These are phyloP conservation scores for Amphichorda felina DNA, from an alignment of 2,329 filamentous ascomycete genomes.

Conservation along the genomic window DNA sequence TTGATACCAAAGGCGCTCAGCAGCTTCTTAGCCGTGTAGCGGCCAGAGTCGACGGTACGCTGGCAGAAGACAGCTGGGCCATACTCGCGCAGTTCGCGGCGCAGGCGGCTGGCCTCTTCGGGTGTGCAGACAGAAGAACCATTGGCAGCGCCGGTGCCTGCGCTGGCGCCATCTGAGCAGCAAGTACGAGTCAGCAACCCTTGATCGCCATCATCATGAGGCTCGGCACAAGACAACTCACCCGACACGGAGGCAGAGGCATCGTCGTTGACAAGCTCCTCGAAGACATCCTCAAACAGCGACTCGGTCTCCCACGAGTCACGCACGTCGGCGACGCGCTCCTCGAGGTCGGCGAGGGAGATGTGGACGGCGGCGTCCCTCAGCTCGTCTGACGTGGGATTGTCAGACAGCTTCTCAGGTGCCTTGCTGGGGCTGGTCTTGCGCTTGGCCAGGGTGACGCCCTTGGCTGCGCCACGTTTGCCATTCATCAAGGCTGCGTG, in stretches of 20 bases:
- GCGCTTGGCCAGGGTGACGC: slow-evolving; percentile 17
- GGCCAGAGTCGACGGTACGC: slow-evolving; percentile 55
- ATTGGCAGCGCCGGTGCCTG: not conserved
- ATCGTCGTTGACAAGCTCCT: slow-evolving; percentile 42
- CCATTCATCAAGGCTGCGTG: not conserved
- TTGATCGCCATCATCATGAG: too few relatives aligned
- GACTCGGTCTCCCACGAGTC: slow-evolving; percentile 54
- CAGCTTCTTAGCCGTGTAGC: slow-evolving; percentile 68
- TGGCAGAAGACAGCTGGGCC: slow-evolving; percentile 71
- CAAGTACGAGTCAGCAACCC: too few relatives aligned
- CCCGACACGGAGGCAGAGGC: slow-evolving; percentile 27
- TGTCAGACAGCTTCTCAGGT: slow-evolving; percentile 19
- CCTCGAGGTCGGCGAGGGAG: slow-evolving; percentile 33
- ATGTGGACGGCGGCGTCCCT: slow-evolving; percentile 21
- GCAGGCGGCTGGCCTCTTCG: slow-evolving; percentile 56
- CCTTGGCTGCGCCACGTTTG: slow-evolving; percentile 11
- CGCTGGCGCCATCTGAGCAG: not conserved
- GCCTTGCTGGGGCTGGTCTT: slow-evolving; percentile 22
- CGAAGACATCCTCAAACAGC: slow-evolving; percentile 49
- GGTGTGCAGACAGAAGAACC: slow-evolving; percentile 37
- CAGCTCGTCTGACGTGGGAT: slow-evolving; percentile 21
- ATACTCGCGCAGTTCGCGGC: slow-evolving; percentile 59
- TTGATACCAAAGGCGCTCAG: slow-evolving; percentile 76
- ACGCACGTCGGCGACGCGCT: slow-evolving; percentile 36
- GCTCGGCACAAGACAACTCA: slow-evolving; percentile 22